Base-by-base conservation (phyloP, 495 filamentous ascomycete genomes). In the Hyphodiscus hymeniophilus region DNA sequence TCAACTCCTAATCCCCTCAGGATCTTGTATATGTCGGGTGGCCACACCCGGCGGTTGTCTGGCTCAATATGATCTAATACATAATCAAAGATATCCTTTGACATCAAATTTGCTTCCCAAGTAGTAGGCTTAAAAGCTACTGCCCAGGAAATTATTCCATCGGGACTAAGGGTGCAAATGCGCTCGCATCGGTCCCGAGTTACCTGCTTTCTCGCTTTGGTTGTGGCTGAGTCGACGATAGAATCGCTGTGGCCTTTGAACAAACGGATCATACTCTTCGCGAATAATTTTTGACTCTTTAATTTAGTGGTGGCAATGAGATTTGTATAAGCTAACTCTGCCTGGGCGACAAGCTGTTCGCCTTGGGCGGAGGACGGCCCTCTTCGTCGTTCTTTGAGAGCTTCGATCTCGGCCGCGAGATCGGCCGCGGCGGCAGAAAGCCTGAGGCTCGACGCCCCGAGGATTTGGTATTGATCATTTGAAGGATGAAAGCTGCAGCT, bases 71-170 rank as follows among this genome's bases (percentile, higher is more conserved):
- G 31, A 3, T 45, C 23, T 18, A 51, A 38, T 43, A 51, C n/a
- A 45, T 51, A 51, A 45, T 51, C 31, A 51, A 51, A 51, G 32
- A 40, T 51, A 45, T 45, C 41, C 15, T 44, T 51, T 44, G 48
- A 51, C 31, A 51, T 51, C 40, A 38, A 35, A 38, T 51, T 45
- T 44, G 40, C 48, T 51, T 22, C 36, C 48, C 31, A 51, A 38
- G 45, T 45, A 24, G 48, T 51, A 51, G 41, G 26, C n/a, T 36
- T 51, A 21, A 51, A 51, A 28, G 48, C 41, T 26, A 45, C 48
- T 51, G 40, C 48, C 48, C 40, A 51, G 41, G 41, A 31, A 18
- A 51, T 51, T 51, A 51, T 36, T 36, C 48, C 40, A 38, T 45
- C 31, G n/a, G 30, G 32, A 45, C 48, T 45, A 12, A 51, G 34